These are phyloP conservation scores for Elongisporangium anandrum DNA, from an alignment of 352 stramenopile genomes.

Conservation along the genomic window DNA sequence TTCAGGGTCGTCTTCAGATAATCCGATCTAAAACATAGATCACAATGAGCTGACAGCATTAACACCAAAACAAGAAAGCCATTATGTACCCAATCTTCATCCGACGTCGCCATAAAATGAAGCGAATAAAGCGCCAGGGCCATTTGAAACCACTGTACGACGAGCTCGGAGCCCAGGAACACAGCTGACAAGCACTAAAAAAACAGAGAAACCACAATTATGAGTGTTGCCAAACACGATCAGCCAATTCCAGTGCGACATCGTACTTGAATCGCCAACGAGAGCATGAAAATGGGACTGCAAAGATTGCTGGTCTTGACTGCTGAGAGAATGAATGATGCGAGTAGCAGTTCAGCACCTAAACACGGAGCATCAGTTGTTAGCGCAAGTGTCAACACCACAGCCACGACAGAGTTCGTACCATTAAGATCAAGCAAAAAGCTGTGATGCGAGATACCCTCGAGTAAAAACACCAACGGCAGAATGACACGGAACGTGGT, in stretches of 20 bases:
- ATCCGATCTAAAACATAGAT: constrained; percentile 26
- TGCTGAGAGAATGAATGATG: constrained; percentile 83
- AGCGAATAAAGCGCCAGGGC: constrained; percentile 80
- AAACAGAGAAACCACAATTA: neutral
- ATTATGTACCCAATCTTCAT: constrained; percentile 73
- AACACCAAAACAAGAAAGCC: neutral
- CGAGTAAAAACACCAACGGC: constrained; percentile 80
- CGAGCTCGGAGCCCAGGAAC: constrained; percentile 73
- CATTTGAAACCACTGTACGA: constrained; percentile 85
- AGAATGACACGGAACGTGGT: constrained; percentile 82
- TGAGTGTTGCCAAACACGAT: neutral
- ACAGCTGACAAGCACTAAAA: constrained; percentile 70
- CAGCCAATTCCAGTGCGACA: neutral
- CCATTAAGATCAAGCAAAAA: constrained; percentile 88
- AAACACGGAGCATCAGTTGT: constrained; percentile 4
- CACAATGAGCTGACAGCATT: neutral
- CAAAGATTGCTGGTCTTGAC: constrained; percentile 84
- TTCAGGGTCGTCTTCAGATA: constrained; percentile 61
- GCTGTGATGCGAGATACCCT: constrained; percentile 86
- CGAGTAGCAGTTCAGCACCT: constrained; percentile 78
- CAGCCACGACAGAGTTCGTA: constrained; percentile 18
- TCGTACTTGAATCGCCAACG: constrained; percentile 65
- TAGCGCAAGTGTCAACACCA: constrained; percentile 3
- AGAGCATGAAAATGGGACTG: constrained; percentile 82
- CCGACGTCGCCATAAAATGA: constrained; percentile 62